Evolutionary conservation across 805 yeast genomes (phyloP), one percentile per base, ranked within the genome.

Genomic region (Wickerhamiella azyma): DNA sequence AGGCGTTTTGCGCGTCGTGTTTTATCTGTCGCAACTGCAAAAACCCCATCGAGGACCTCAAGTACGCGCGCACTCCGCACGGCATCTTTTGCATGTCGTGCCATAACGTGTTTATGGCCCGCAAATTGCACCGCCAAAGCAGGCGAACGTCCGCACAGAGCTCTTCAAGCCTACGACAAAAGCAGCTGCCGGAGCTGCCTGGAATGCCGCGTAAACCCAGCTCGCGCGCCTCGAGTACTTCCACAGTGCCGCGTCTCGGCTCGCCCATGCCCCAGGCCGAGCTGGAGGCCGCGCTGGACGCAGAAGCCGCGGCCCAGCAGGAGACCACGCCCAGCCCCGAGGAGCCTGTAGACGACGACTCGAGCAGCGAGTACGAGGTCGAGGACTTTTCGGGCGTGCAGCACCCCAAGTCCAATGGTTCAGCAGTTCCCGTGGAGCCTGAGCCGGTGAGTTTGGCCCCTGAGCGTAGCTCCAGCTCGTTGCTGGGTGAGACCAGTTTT

Each of bases 41-140:
- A 60, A 75, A 75, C 50, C 79, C 80, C 48, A 89, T 89, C 50
- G 94, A 82, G 58, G 94, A 89, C 63, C 67, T 88, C 53, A 72
- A 86, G 53, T 92, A 92, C 61, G 96, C 96, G 13, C 73, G 94
- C 58, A 89, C 96, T 0, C 79, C 88, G 37, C 88, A 83, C 57
- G 97, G 97, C 0, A 67, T 89, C 39, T 88, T 85, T 59, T 89
- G 98, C 64, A 85, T 88, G 85, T 69, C 74, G 26, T 89, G 98
- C 62, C 96, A 92, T 64, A 88, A 85, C 58, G 74, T 77, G 53
- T 66, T 89, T 49, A 64, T 88, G 59, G 86, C 80, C 39, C 80
- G 79, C 58, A 80, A 85, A 65, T 78, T 76, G 54, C 71, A 74
- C 52, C 75, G 79, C 17, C 52, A 19, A 30, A 41, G 17, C 24